Conservation (phyloP, 2,329 filamentous ascomycete genomes). For the Sporothrix curviconia region DNA sequence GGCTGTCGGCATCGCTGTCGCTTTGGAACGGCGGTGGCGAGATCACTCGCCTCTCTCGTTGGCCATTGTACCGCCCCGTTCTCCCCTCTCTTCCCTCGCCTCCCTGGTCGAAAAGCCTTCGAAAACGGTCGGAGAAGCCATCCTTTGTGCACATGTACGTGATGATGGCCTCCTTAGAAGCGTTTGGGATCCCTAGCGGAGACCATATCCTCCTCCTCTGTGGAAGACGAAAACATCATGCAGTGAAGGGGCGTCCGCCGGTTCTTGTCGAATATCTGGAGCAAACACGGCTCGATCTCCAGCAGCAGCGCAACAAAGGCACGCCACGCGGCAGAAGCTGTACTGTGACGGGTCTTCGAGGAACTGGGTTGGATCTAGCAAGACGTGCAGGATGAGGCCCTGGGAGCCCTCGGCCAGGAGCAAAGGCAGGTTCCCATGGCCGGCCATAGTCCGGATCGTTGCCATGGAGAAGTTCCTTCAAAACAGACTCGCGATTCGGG, state of each 20-base stretch:
- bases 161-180: not conserved
- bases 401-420: conserved; percentile 2
- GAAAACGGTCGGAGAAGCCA: not conserved
- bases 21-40: not conserved
- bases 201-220: not conserved
- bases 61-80: not conserved
- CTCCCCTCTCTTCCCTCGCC: not conserved
- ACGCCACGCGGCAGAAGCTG: not conserved
- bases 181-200: not conserved
- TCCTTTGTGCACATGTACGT: not conserved
- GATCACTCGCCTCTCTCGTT: not conserved
- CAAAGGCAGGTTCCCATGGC: not conserved
- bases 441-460: not conserved
- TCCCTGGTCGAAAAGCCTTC: not conserved
- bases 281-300: not conserved
- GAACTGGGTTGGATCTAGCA: not conserved
- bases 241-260: not conserved
- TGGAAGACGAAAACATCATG: not conserved
- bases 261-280: not conserved
- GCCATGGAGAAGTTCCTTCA: not conserved
- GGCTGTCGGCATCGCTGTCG: not conserved
- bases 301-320: not conserved
- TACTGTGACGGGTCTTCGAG: not conserved
- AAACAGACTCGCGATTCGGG: not conserved
- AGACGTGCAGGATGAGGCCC: not conserved